These are phyloP conservation scores for Candida bentonensis DNA, from an alignment of 805 yeast species.

Conservation along the genomic window DNA sequence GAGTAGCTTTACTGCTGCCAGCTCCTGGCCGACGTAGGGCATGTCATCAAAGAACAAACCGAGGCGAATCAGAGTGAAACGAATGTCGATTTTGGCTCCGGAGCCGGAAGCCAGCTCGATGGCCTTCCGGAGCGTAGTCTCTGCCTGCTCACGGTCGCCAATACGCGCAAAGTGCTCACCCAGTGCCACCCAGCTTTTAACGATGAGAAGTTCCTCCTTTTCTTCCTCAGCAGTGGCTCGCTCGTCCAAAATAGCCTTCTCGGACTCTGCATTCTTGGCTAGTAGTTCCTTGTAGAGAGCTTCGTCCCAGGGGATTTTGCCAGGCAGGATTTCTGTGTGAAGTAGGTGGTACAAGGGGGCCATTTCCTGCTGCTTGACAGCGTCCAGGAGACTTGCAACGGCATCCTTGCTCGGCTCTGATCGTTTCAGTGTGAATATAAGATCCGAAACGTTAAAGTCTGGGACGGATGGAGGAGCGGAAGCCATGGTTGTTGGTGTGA, in stretches of 20 bases:
- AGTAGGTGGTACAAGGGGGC: slow-evolving; percentile 76
- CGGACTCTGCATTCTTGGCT: slow-evolving; percentile 39
- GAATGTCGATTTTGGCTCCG: slow-evolving; percentile 80
- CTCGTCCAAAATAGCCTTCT: slow-evolving; percentile 30
- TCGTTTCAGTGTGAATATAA: slow-evolving; percentile 48
- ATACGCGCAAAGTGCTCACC: slow-evolving; percentile 82
- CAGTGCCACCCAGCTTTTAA: slow-evolving; percentile 60
- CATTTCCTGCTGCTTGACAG: slow-evolving; percentile 47
- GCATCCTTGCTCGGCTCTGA: slow-evolving; percentile 29
- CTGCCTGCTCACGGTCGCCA: slow-evolving; percentile 67
- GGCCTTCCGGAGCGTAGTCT: slow-evolving; percentile 53
- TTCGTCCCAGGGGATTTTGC: slow-evolving; percentile 45
- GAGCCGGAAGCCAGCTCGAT: slow-evolving; percentile 69
- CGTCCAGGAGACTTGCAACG: slow-evolving; percentile 32
- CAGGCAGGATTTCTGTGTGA: slow-evolving; percentile 29
- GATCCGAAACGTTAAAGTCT: slow-evolving; percentile 68
- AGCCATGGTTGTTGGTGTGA: not conserved
- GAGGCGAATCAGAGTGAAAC: slow-evolving; percentile 66
- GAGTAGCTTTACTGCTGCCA: slow-evolving; percentile 56
- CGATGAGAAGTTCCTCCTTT: slow-evolving; percentile 77
- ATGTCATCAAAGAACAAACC: slow-evolving; percentile 85
- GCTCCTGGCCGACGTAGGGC: slow-evolving; percentile 48
- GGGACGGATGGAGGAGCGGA: slow-evolving; percentile 32
- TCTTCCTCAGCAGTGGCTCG: slow-evolving; percentile 50
- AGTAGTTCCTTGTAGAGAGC: slow-evolving; percentile 35